Conservation (phyloP, 169 alveolate genomes). For the Plasmodium knowlesi region DNA sequence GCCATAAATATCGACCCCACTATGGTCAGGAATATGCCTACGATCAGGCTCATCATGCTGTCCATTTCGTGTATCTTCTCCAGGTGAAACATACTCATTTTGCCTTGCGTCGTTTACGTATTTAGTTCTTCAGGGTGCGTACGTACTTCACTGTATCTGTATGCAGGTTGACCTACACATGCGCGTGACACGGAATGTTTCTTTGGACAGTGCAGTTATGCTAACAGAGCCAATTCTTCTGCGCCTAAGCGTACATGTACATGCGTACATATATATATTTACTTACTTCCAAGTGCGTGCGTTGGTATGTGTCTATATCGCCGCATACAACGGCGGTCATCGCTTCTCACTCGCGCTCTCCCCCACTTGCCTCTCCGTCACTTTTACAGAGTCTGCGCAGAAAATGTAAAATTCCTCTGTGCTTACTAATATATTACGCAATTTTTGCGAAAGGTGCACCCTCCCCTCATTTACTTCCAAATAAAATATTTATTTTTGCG, state of each 20-base stretch:
- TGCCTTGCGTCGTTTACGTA: background rate
- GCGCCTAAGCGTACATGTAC: background rate
- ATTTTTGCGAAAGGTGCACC: background rate
- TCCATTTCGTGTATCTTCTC: slow-evolving; percentile 39
- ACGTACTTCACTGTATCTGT: background rate
- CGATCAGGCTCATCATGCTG: slow-evolving; percentile 78
- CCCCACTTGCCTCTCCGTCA: background rate
- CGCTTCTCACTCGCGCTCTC: background rate
- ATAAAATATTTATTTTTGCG: background rate
- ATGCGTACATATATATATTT: background rate
- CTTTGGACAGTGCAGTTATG: background rate
- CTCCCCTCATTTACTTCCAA: background rate
- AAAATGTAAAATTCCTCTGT: background rate
- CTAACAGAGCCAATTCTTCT: background rate
- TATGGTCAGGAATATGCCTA: slow-evolving; percentile 85
- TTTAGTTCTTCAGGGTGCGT: background rate
- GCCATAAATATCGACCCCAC: slow-evolving; percentile 88
- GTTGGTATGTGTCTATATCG: background rate
- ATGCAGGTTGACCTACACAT: background rate
- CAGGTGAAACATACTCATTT: slow-evolving; percentile 35
- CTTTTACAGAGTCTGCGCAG: background rate
- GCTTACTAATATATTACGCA: background rate
- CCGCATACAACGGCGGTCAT: background rate
- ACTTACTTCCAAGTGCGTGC: background rate
- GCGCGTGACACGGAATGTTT: background rate